A percentile compares a stretch with the other conserved stretches of the same genome.
Conservation (phyloP, 2,329 filamentous ascomycete species). For the Pezicula radicicola region DNA sequence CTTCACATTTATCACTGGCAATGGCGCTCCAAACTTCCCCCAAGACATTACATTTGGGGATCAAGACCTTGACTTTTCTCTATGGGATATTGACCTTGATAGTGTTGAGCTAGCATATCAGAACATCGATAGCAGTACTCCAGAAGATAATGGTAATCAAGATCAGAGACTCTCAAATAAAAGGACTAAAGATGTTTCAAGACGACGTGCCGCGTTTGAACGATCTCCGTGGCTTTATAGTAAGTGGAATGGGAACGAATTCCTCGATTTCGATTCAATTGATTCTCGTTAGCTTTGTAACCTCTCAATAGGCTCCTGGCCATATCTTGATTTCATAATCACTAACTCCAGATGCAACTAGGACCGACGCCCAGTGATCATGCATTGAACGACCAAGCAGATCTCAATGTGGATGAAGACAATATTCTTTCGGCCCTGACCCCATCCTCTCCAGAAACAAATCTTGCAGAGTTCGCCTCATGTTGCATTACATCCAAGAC, state of each 20-base stretch:
- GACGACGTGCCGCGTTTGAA: conserved; percentile 17
- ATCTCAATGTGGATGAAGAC: conserved; percentile 15
- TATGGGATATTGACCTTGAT: conserved; percentile 11
- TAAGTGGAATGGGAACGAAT: too few species aligned
- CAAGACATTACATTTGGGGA: background rate
- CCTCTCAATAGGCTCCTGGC: too few species aligned
- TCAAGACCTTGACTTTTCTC: conserved; percentile 12
- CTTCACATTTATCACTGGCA: background rate
- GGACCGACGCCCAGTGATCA: conserved; percentile 11
- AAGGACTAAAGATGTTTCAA: conserved; percentile 4
- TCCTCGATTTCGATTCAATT: too few species aligned
- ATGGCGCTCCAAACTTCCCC: background rate
- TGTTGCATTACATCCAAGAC: conserved; percentile 9
- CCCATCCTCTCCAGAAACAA: conserved; percentile 2
- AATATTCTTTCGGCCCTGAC: conserved; percentile 13
- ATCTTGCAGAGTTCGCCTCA: conserved; percentile 4
- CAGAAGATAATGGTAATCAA: background rate
- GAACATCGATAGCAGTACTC: background rate
- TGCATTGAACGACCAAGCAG: conserved; percentile 10
- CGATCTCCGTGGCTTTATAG: conserved; percentile 18
- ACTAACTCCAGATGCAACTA: too few species aligned
- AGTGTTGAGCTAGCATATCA: conserved; percentile 4
- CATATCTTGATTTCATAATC: too few species aligned
- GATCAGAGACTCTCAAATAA: background rate
- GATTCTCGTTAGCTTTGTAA: too few species aligned